These are phyloP conservation scores for Penicillium glabrum DNA, from an alignment of 2,329 filamentous ascomycete species.

Conservation along the genomic window DNA sequence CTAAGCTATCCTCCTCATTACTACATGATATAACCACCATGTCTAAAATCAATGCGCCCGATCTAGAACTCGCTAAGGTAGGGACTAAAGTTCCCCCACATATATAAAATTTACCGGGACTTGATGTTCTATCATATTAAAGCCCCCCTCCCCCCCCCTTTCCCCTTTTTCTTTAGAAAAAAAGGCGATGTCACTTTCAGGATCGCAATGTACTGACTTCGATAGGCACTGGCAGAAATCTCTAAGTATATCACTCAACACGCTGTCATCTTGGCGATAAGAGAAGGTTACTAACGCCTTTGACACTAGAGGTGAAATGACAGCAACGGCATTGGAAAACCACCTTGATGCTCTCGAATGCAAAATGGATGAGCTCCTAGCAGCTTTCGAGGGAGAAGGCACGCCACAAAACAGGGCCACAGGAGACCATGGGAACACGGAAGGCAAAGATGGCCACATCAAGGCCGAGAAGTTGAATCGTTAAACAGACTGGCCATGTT, in stretches of 20 bases:
- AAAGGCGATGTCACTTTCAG: background rate
- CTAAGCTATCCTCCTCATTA: too few relatives aligned
- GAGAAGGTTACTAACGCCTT: background rate
- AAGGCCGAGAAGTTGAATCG: slow-evolving; percentile 9
- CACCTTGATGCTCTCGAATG: slow-evolving; percentile 19
- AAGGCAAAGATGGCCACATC: slow-evolving; percentile 1
- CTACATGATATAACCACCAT: background rate
- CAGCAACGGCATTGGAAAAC: slow-evolving; percentile 20
- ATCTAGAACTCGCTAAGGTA: background rate
- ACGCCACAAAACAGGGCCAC: background rate
- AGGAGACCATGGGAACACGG: background rate
- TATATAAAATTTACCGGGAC: background rate
- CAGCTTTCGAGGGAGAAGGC: slow-evolving; percentile 18
- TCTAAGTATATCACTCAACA: slow-evolving; percentile 16
- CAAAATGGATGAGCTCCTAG: slow-evolving; percentile 30
- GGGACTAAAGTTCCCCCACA: background rate
- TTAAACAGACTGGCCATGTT: slow-evolving; percentile 46
- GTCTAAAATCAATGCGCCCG: background rate
- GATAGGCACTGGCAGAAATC: slow-evolving; percentile 20
- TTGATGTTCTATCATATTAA: background rate
- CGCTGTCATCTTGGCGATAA: background rate
- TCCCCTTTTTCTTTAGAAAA: too few relatives aligned
- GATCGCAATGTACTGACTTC: background rate
- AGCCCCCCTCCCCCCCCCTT: background rate
- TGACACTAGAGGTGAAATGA: slow-evolving; percentile 18